Evolutionary conservation across 208 protist genomes (phyloP).

Genomic region (Leishmania amazonensis): DNA sequence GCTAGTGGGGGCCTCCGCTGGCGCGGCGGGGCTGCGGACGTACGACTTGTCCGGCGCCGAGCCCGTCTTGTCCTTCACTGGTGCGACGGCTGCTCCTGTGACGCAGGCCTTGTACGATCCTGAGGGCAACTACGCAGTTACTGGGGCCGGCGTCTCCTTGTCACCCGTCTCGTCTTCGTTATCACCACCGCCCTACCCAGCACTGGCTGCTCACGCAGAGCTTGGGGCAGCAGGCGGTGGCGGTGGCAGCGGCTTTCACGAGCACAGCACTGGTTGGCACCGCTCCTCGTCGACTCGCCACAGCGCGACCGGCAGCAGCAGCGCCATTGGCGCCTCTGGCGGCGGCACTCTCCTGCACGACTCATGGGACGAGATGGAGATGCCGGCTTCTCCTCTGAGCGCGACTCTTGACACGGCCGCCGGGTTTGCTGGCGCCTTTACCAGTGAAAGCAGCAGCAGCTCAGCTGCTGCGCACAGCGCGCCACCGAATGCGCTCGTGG

Average conservation of each 20-base stretch:
- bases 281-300: constrained; percentile 18
- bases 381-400: constrained; percentile 2
- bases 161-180: background rate
- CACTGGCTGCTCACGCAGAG: constrained; percentile 3
- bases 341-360: constrained; percentile 15
- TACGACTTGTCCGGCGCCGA: constrained; percentile 61
- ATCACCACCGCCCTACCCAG: background rate
- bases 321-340: background rate
- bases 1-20: constrained; percentile 47
- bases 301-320: constrained; percentile 1
- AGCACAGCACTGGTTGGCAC: constrained; percentile 15
- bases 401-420: constrained; percentile 4
- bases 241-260: constrained; percentile 1
- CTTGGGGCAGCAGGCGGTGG: background rate
- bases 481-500: constrained; percentile 29
- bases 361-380: constrained; percentile 24
- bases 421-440: background rate
- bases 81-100: constrained; percentile 45
- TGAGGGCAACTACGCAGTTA: constrained; percentile 67
- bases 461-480: constrained; percentile 17
- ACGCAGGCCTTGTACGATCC: constrained; percentile 80
- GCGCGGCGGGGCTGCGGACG: constrained; percentile 42
- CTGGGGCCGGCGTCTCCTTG: constrained; percentile 39
- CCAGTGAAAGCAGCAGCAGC: constrained; percentile 6
- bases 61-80: constrained; percentile 32